A percentile compares a stretch with the other conserved stretches of the same genome.
Evolutionary conservation across 148 eudicot genomes (phyloP).

Genomic region (Selenicereus undatus): DNA sequence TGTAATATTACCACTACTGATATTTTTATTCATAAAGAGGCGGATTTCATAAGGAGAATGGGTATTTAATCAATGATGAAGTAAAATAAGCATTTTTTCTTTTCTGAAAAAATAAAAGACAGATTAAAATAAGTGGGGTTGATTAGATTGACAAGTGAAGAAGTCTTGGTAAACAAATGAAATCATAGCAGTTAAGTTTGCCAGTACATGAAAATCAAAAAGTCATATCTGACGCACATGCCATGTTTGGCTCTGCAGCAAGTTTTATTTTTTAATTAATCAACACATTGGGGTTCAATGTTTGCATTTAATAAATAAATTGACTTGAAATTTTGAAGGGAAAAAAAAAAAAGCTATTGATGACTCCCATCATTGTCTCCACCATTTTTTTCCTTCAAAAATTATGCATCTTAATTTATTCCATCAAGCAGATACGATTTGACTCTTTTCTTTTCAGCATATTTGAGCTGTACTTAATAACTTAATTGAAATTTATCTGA

Average conservation of each 20-base stretch:
- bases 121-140: neutral
- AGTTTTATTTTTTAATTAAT: neutral
- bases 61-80: neutral
- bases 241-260: neutral
- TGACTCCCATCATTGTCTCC: neutral
- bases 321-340: neutral
- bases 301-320: neutral
- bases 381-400: neutral
- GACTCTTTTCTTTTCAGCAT: too few relatives aligned
- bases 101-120: too few relatives aligned
- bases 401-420: neutral
- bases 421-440: too few relatives aligned
- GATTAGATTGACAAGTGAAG: constrained; percentile 6
- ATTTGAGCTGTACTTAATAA: too few relatives aligned
- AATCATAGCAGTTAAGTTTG: neutral
- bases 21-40: too few relatives aligned
- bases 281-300: neutral
- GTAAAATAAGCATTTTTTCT: too few relatives aligned
- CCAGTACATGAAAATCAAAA: constrained; percentile 6
- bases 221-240: constrained; percentile 8
- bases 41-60: neutral
- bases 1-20: too few relatives aligned
- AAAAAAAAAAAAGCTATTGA: neutral
- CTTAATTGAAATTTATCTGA: too few relatives aligned
- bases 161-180: neutral